phyloP scores from a whole-genome alignment of 768 basidiomycete genomes.

The Termitomyces sp. region DNA sequence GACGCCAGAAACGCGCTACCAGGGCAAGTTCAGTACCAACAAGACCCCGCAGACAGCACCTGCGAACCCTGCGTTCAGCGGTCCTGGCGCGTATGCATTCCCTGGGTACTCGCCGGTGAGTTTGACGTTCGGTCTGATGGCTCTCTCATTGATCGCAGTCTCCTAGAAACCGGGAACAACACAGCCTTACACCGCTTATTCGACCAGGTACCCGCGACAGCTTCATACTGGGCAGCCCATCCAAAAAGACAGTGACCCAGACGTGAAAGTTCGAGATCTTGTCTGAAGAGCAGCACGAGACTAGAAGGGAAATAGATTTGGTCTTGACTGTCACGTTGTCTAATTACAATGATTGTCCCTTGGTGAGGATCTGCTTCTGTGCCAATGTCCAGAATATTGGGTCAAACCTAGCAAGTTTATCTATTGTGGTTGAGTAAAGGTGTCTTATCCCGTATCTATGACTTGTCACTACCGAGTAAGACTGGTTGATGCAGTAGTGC shows the following conservation, averaged over 20 bases:
- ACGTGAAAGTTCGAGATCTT: slow-evolving; percentile 1
- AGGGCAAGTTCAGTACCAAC: too few species aligned
- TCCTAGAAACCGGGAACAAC: slow-evolving; percentile 6
- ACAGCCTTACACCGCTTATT: too few species aligned
- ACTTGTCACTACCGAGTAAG: too few species aligned
- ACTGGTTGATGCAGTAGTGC: too few species aligned
- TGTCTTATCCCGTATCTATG: too few species aligned
- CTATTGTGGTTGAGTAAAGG: too few species aligned
- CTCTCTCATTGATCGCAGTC: neutral
- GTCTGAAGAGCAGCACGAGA: neutral
- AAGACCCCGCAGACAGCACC: too few species aligned
- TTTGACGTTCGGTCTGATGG: slow-evolving; percentile 1
- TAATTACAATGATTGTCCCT: neutral
- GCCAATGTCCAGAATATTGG: too few species aligned
- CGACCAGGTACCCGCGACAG: slow-evolving; percentile 16
- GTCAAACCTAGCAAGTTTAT: too few species aligned
- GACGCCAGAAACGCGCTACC: too few species aligned
- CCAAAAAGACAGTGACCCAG: slow-evolving; percentile 13
- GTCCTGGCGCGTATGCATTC: too few species aligned
- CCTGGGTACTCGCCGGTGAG: slow-evolving; percentile 20
- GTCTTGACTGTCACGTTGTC: neutral
- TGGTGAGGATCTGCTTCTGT: neutral
- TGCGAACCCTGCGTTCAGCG: slow-evolving; percentile 9
- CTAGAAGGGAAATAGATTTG: neutral
- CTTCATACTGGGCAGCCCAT: slow-evolving; percentile 18